These are phyloP conservation scores for Pichia scutulata DNA, from an alignment of 805 yeast genomes.

Conservation along the genomic window DNA sequence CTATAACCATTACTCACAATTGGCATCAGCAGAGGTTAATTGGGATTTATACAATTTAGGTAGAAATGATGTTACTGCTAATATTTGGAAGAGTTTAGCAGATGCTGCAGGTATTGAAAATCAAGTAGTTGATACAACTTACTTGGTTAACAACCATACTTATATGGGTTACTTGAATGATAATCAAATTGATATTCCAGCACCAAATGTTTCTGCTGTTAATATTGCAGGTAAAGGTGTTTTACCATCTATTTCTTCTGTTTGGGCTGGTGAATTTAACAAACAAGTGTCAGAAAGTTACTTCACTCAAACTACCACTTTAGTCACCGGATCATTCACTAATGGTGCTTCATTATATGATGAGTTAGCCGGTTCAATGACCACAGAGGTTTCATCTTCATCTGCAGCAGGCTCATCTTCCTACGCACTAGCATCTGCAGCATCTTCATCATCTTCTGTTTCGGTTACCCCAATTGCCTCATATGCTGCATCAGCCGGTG, in stretches of 20 bases:
- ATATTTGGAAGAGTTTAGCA: slow-evolving; percentile 39
- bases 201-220: slow-evolving; percentile 31
- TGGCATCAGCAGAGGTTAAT: slow-evolving; percentile 44
- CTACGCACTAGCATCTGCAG: neutral
- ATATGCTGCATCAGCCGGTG: neutral
- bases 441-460: neutral
- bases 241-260: slow-evolving; percentile 25
- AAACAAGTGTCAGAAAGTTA: slow-evolving; percentile 22
- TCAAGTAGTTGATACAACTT: slow-evolving; percentile 28
- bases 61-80: slow-evolving; percentile 43
- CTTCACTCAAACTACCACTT: slow-evolving; percentile 29
- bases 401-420: slow-evolving; percentile 1
- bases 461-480: neutral
- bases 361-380: slow-evolving; percentile 7
- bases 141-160: slow-evolving; percentile 28
- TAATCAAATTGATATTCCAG: slow-evolving; percentile 25
- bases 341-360: neutral
- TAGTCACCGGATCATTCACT: slow-evolving; percentile 14
- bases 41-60: slow-evolving; percentile 44
- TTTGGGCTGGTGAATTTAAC: slow-evolving; percentile 26
- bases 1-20: slow-evolving; percentile 46
- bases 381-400: slow-evolving; percentile 2
- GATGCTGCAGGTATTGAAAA: slow-evolving; percentile 27
- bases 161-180: slow-evolving; percentile 29
- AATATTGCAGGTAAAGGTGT: slow-evolving; percentile 30